phyloP scores from a whole-genome alignment of 176 grass and related monocot species.

The Rhynchospora pubera region DNA sequence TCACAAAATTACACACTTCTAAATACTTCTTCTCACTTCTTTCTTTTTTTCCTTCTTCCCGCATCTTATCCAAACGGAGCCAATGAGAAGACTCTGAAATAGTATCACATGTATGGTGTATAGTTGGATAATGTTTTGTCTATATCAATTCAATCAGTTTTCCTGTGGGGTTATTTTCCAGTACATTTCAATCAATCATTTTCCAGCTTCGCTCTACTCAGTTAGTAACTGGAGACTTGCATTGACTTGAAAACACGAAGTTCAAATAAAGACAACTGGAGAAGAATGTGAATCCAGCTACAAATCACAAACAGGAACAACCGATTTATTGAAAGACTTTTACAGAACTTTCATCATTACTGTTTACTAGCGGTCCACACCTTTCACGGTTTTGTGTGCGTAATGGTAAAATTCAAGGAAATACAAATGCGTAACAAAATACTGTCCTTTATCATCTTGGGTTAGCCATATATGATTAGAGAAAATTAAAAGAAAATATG shows the following conservation, averaged over 20 bases:
- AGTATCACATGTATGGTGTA: constrained; percentile 5
- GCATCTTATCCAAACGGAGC: no score
- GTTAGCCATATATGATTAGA: background rate
- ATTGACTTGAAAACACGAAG: background rate
- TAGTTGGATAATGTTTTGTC: constrained; percentile 4
- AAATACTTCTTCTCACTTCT: no score
- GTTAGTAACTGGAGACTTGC: background rate
- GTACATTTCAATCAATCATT: background rate
- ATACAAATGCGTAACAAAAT: background rate
- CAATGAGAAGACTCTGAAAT: background rate
- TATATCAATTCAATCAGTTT: background rate
- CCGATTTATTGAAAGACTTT: background rate
- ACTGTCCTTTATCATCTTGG: background rate
- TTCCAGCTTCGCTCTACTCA: background rate
- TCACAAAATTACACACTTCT: no score
- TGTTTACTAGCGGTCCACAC: background rate
- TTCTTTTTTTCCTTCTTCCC: no score
- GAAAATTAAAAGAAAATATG: no score
- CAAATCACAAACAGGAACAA: background rate
- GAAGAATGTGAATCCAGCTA: background rate
- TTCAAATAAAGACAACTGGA: background rate
- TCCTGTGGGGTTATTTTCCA: background rate
- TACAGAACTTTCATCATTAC: background rate
- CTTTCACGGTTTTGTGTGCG: background rate
- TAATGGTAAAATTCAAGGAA: background rate